A percentile compares a stretch with the other conserved stretches of the same genome.
Conservation (phyloP, 2,329 filamentous ascomycete genomes). For the Aspergillus sojae region DNA sequence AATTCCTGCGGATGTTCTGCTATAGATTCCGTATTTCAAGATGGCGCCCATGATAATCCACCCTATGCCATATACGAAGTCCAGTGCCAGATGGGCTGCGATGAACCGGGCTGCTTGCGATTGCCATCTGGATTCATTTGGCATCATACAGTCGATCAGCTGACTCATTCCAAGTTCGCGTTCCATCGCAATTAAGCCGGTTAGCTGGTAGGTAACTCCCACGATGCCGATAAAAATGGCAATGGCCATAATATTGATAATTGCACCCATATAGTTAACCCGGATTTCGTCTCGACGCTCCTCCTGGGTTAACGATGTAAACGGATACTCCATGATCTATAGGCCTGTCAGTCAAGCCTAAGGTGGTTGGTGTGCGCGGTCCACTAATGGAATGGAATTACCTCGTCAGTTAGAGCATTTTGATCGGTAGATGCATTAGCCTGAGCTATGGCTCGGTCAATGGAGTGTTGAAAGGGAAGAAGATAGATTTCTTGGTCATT, state of each 20-base stretch:
- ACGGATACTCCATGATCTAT: constrained; percentile 68
- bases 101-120: constrained; percentile 76
- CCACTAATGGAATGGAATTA: constrained; percentile 15
- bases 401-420: constrained; percentile 43
- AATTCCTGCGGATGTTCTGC: constrained; percentile 64
- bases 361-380: neutral
- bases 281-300: constrained; percentile 69
- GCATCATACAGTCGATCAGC: constrained; percentile 89
- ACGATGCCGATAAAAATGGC: constrained; percentile 79
- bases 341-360: constrained; percentile 10
- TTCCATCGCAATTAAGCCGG: constrained; percentile 82
- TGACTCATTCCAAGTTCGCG: constrained; percentile 85
- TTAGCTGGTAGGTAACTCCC: constrained; percentile 82
- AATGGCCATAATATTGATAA: constrained; percentile 76
- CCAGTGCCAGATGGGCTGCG: constrained; percentile 78
- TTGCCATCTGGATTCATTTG: constrained; percentile 72
- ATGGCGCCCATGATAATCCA: constrained; percentile 78
- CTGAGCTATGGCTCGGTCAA: constrained; percentile 72
- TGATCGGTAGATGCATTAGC: constrained; percentile 51
- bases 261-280: constrained; percentile 68
- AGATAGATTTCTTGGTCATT: constrained; percentile 80
- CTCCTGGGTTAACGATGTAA: constrained; percentile 69
- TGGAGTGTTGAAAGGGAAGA: constrained; percentile 75
- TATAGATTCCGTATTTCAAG: constrained; percentile 65
- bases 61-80: constrained; percentile 75